Evolutionary conservation across 108 stramenopile species (phyloP), one percentile per base, ranked within the genome.

Genomic region (Nitzschia sp.): DNA sequence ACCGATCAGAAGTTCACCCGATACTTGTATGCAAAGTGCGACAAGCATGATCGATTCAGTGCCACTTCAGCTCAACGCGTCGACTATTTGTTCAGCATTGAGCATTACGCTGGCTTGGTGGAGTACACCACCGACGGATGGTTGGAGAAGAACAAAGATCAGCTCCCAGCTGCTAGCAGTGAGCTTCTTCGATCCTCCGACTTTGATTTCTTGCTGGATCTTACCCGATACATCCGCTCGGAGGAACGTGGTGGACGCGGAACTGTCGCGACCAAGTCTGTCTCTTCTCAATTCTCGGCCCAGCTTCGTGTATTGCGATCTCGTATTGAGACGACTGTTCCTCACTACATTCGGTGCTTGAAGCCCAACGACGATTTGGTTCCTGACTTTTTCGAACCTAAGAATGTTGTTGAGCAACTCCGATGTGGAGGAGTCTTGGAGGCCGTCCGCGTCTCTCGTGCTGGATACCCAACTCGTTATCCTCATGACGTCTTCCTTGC

Each of bases 341-440:
- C 94, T 5, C 93, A 94, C 61, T 95, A 95, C 71, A 93, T 95
- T 59, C 90, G 94, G 51, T 97, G 94, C 64, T 66, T 97, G 54
- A 95, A 95, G 76, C 92, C 92, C 25, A 97, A 97, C 70, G 92
- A 94, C 63, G 87, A 90, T 22, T 72, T 93, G 24, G 66, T 78
- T 10, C 80, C 94, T 0, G 87, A 93, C 55, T 77, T 63, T 51
- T 94, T 95, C 57, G 92, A 97, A 67, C 92, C 90, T 6, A 87
- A 84, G 61, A 89, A 88, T 62, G 79, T 93, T 77, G 88, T 90
- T 8, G 94, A 94, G 57, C 95, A 96, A 73, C 77, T 96, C 8
- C 85, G 93, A 41, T 97, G 92, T 67, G 93, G 93, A 62, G 97
- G 98, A 65, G 96, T 98, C 0, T 69, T 98, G 34, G 97, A 97